A percentile compares a stretch with the other conserved stretches of the same genome.
phyloP scores from a whole-genome alignment of 2,329 filamentous ascomycete species.

The Verticillium dahliae region DNA sequence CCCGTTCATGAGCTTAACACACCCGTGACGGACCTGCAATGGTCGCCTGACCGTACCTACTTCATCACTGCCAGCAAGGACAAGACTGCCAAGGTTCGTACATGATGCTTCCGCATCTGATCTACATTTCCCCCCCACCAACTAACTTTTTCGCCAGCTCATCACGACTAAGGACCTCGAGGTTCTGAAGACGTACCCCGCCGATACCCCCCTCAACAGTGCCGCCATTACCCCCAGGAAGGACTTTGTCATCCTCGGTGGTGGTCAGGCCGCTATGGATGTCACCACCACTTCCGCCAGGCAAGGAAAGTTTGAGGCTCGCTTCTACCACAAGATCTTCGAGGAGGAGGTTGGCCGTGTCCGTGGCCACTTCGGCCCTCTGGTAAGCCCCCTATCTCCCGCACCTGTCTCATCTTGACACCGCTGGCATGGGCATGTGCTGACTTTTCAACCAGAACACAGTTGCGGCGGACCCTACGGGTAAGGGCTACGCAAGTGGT shows the following conservation, averaged over 20 bases:
- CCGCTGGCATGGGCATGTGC: not conserved
- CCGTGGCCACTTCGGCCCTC: constrained; percentile 89
- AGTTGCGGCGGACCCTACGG: constrained; percentile 85
- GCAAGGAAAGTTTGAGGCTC: constrained; percentile 98
- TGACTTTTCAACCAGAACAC: constrained; percentile 57
- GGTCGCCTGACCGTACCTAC: constrained; percentile 88
- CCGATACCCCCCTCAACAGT: constrained; percentile 95
- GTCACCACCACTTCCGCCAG: constrained; percentile 90
- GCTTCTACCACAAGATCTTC: constrained; percentile 99
- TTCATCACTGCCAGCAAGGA: constrained; percentile 98
- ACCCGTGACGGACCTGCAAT: constrained; percentile 89
- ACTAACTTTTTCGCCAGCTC: constrained; percentile 43
- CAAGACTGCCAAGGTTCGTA: constrained; percentile 78
- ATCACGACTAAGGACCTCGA: constrained; percentile 80
- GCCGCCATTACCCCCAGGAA: constrained; percentile 92
- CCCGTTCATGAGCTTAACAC: constrained; percentile 80
- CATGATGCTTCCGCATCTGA: not conserved
- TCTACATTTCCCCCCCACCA: not conserved
- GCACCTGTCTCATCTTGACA: not conserved
- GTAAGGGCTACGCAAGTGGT: constrained; percentile 88
- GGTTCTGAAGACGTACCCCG: constrained; percentile 84
- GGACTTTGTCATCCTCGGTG: constrained; percentile 95
- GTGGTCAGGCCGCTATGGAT: constrained; percentile 98
- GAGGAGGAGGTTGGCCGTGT: constrained; percentile 98
- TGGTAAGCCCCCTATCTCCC: constrained; percentile 31